Base-by-base conservation (phyloP, 2,329 filamentous ascomycete genomes). In the Rhinocladiella similis region DNA sequence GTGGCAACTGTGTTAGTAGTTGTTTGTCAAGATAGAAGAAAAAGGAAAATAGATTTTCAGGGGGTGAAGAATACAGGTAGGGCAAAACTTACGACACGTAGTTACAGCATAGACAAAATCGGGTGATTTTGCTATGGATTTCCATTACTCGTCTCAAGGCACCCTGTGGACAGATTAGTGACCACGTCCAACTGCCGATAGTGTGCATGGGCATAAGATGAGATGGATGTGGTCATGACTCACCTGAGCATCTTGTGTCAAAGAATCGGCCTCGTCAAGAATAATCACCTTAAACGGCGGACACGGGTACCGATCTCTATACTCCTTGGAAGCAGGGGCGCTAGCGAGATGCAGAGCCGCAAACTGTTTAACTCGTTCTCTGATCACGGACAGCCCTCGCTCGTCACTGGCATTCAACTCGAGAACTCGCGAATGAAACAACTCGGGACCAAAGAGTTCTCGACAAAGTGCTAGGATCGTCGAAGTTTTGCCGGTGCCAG, bases 361-460 rank as follows among this genome's bases (percentile, higher is more conserved):
- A 73, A 99, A 99, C 73, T 96, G 89, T 74, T 99, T 99, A 72
- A 99, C 91, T 74, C 97, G 97, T 69, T 97, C 91, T 50, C 94
- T 89, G 36, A 99, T 93, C 63, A 99, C 97, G 59, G 85, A 89
- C 70, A 99, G 97, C 51, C 95, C 95, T 63, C 94, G 92, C 77
- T 99, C 94, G 76, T 99, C 94, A 36, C 95, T 99, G 66, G 95
- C 95, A 76, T 99, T 99, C 69, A 99, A 86, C 77, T 99, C 95
- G 59, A 99, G 90, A n/a, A 99, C 94, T 47, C 95, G 89, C 13
- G 90, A 85, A 69, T 91, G 92, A 68, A 96, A 89, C 67, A 99
- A 86, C 64, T 96, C 91, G 41, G 94, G 94, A 1, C 94, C 95
- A 76, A 96, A 99, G 59, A 99, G 88, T 70, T 97, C 92, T 75